Evolutionary conservation across 1,284 basidiomycete species (phyloP).

Genomic region (Ustilago bromivora): DNA sequence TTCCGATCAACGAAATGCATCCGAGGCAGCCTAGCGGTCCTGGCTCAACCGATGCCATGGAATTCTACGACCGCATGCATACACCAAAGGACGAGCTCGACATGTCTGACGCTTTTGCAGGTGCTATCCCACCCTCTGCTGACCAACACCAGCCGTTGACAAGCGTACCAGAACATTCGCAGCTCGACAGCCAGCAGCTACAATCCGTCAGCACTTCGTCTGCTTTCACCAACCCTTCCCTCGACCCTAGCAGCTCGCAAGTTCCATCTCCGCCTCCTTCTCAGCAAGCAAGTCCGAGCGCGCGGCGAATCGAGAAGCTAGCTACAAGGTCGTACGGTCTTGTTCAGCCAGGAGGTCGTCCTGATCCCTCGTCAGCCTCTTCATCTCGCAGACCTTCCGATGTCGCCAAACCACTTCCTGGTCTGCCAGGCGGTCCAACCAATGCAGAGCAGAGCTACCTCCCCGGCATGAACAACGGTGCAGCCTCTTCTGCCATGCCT

Average conservation of each 20-base stretch:
- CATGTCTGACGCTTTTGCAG: conserved; percentile 30
- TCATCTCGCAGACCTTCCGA: conserved; percentile 27
- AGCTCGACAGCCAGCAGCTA: conserved; percentile 33
- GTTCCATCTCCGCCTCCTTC: conserved; percentile 10
- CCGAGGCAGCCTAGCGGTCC: conserved; percentile 50
- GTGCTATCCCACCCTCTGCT: conserved; percentile 15
- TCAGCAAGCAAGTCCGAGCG: conserved; percentile 17
- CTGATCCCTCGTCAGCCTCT: conserved; percentile 14
- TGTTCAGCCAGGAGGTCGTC: conserved; percentile 43
- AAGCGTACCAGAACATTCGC: conserved; percentile 59
- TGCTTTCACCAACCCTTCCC: conserved; percentile 10
- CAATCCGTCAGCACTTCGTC: conserved; percentile 9
- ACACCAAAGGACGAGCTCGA: conserved; percentile 48
- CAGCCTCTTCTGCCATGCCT: conserved; percentile 4
- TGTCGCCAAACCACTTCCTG: conserved; percentile 48
- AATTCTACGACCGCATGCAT: conserved; percentile 54
- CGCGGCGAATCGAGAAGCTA: conserved; percentile 26
- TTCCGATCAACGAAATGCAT: conserved; percentile 27
- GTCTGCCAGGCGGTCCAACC: conserved; percentile 25
- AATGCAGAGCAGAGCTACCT: conserved; percentile 43
- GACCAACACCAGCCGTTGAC: conserved; percentile 38
- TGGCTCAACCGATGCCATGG: conserved; percentile 59
- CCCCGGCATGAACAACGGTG: conserved; percentile 19
- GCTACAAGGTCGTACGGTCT: conserved; percentile 35
- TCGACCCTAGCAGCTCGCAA: conserved; percentile 19